A percentile compares a stretch with the other conserved stretches of the same genome.
phyloP scores from a whole-genome alignment of 306 rosid genomes.

The Mimosa pudica region DNA sequence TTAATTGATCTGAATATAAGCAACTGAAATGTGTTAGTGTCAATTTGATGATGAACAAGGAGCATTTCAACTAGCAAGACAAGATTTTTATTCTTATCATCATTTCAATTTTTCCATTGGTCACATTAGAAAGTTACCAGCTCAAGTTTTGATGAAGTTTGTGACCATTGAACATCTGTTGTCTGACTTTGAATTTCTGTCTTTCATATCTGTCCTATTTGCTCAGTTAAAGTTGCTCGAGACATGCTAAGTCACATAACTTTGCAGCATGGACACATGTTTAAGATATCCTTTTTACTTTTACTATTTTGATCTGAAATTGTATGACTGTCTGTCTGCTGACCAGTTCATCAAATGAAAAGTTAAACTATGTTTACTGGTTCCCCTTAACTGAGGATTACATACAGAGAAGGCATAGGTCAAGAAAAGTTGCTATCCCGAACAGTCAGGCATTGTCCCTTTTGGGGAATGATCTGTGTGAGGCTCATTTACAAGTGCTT shows the following conservation, averaged over 20 bases:
- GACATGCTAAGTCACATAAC: conserved; percentile 94
- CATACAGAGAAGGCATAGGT: conserved; percentile 88
- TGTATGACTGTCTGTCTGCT: not conserved
- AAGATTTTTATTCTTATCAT: not conserved
- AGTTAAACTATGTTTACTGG: conserved; percentile 5
- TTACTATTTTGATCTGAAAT: conserved; percentile 19
- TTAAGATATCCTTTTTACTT: conserved; percentile 82
- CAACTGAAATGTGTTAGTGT: not conserved
- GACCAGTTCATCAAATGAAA: conserved; percentile 20
- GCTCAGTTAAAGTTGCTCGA: conserved; percentile 82
- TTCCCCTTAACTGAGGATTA: conserved; percentile 68
- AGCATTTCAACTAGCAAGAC: not conserved
- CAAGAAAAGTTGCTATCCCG: conserved; percentile 82
- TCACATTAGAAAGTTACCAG: not conserved
- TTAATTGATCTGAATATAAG: not conserved
- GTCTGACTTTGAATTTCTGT: conserved; percentile 26
- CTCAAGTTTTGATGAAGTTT: not conserved
- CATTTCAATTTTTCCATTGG: not conserved
- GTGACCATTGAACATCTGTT: not conserved
- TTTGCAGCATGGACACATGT: conserved; percentile 86
- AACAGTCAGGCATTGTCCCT: conserved; percentile 64
- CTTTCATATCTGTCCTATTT: conserved; percentile 85
- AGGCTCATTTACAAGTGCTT: conserved; percentile 95
- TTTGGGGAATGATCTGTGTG: conserved; percentile 90
- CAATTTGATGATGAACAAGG: not conserved